phyloP scores from a whole-genome alignment of 2,329 filamentous ascomycete genomes.

The Pezicula radicicola region DNA sequence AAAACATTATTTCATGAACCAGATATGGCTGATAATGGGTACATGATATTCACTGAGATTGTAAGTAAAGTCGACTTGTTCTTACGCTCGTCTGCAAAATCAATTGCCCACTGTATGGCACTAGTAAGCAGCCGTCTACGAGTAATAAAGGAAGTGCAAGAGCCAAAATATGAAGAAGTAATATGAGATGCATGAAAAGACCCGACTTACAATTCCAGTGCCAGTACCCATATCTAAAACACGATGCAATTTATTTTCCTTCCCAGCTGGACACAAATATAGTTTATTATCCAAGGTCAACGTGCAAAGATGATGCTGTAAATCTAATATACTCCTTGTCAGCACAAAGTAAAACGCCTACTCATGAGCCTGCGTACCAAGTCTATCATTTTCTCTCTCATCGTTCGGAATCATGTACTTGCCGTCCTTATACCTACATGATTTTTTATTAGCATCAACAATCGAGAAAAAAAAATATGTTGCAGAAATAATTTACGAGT shows the following conservation, averaged over 20 bases:
- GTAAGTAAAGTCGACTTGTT: too few relatives aligned
- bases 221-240: slow-evolving; percentile 4
- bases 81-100: neutral
- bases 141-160: too few relatives aligned
- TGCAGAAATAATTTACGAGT: neutral
- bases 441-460: too few relatives aligned
- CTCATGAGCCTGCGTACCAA: neutral
- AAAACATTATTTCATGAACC: too few relatives aligned
- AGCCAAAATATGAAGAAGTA: too few relatives aligned
- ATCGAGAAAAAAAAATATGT: neutral
- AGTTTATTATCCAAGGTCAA: slow-evolving; percentile 2
- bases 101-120: slow-evolving; percentile 3
- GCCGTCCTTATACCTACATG: neutral
- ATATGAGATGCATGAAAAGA: too few relatives aligned
- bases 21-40: too few relatives aligned
- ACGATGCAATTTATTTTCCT: neutral
- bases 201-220: neutral
- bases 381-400: neutral
- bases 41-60: too few relatives aligned
- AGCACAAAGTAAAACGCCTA: neutral
- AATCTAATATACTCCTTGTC: neutral
- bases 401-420: slow-evolving; percentile 6
- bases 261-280: neutral
- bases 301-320: slow-evolving; percentile 2
- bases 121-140: neutral